Evolutionary conservation across 208 protist species (phyloP).

Genomic region (Phytomonas sp.): DNA sequence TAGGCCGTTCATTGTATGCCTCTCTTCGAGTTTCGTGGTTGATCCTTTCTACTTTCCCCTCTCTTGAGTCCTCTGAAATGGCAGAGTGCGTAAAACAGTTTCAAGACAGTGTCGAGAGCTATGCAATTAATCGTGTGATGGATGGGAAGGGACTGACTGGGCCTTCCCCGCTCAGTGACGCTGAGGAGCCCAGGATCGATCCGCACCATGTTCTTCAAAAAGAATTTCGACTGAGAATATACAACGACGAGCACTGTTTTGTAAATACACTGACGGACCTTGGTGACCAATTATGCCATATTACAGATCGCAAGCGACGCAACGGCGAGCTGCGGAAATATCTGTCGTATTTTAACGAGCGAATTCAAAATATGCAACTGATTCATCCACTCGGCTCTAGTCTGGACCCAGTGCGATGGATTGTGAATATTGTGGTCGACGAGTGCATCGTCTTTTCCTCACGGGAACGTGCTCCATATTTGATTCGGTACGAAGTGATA

Average conservation of each 20-base stretch:
- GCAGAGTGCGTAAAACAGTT: conserved; percentile 55
- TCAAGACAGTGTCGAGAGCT: conserved; percentile 83
- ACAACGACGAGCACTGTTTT: conserved; percentile 77
- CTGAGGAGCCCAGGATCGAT: background rate
- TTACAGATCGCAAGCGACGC: conserved; percentile 50
- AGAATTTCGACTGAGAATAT: conserved; percentile 71
- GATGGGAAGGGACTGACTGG: background rate
- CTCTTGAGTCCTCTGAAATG: conserved; percentile 34
- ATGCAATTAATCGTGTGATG: conserved; percentile 69
- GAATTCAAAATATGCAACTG: conserved; percentile 36
- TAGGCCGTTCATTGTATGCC: conserved; percentile 51
- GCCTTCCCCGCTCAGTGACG: background rate
- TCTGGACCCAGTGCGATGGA: conserved; percentile 68
- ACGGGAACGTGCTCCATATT: conserved; percentile 72
- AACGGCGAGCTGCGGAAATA: conserved; percentile 63
- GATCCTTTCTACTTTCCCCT: conserved; percentile 28
- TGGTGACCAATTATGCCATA: conserved; percentile 57
- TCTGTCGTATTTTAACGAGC: conserved; percentile 55
- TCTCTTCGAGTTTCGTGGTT: conserved; percentile 74
- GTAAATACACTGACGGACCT: conserved; percentile 63
- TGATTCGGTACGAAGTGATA: conserved; percentile 84
- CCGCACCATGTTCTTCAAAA: conserved; percentile 43
- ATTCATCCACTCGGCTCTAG: conserved; percentile 66
- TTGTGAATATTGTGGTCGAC: conserved; percentile 79
- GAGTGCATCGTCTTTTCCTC: conserved; percentile 88